Conservation (phyloP, 768 basidiomycete species). For the Podaxis sp. region DNA sequence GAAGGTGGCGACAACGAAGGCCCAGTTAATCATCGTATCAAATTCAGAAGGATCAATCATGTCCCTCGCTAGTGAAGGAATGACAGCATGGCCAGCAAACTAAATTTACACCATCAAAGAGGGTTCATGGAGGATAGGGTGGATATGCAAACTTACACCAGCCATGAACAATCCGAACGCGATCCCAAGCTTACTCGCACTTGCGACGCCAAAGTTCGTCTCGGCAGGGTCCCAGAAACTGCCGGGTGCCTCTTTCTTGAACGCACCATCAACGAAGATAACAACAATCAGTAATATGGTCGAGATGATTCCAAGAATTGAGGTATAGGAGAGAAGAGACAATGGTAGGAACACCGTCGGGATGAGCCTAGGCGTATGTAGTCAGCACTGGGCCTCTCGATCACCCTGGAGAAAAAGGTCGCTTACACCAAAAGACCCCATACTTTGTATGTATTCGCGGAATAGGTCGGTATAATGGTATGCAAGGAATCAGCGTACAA, state of each 20-base stretch:
- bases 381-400: not conserved
- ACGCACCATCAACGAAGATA: slow-evolving; percentile 78
- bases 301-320: slow-evolving; percentile 81
- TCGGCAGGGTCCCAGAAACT: slow-evolving; percentile 74
- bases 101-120: slow-evolving; percentile 24
- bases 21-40: slow-evolving; percentile 77
- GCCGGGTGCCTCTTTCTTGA: slow-evolving; percentile 71
- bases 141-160: slow-evolving; percentile 50
- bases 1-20: slow-evolving; percentile 74
- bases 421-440: slow-evolving; percentile 70
- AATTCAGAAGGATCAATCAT: slow-evolving; percentile 85
- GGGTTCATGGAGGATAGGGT: not conserved
- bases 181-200: slow-evolving; percentile 62
- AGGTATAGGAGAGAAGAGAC: slow-evolving; percentile 83
- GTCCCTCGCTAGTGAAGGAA: slow-evolving; percentile 87
- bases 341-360: slow-evolving; percentile 87
- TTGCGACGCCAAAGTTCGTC: slow-evolving; percentile 59
- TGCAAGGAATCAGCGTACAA: slow-evolving; percentile 86
- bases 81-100: slow-evolving; percentile 91
- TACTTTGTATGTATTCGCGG: slow-evolving; percentile 72
- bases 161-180: slow-evolving; percentile 92
- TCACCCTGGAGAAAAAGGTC: not conserved
- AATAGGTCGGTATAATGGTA: slow-evolving; percentile 64
- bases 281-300: slow-evolving; percentile 73
- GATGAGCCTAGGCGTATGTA: slow-evolving; percentile 49